Conservation (phyloP, 257 asterid species). For the Solanum peruvianum region DNA sequence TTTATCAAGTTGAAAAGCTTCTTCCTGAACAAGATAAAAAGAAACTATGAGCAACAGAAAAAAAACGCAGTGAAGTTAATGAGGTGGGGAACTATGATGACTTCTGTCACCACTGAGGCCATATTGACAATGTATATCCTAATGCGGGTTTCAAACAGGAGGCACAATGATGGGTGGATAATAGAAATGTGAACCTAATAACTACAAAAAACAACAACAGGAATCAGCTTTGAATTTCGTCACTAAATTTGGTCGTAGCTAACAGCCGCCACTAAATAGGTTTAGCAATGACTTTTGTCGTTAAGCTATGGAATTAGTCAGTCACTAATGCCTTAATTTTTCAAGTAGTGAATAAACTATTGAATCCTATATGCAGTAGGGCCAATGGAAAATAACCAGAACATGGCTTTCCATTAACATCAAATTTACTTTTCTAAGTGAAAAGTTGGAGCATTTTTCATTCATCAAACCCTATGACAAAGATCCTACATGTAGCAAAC, state of each 20-base stretch:
- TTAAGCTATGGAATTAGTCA: not conserved
- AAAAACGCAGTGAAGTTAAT: not conserved
- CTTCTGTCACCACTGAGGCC: not conserved
- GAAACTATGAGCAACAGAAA: not conserved
- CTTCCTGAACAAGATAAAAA: slow-evolving; percentile 41
- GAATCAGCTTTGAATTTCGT: not conserved
- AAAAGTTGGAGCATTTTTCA: not conserved
- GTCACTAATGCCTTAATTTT: not conserved
- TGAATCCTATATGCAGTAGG: not conserved
- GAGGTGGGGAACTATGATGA: not conserved
- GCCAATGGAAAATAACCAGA: not conserved
- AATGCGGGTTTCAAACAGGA: not conserved
- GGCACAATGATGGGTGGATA: not conserved
- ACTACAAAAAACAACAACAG: not conserved
- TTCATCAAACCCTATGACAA: not conserved
- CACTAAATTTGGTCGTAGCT: not conserved
- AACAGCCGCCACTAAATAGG: not conserved
- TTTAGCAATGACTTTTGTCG: not conserved
- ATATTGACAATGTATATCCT: not conserved
- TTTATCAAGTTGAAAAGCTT: slow-evolving; percentile 70
- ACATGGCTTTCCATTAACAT: not conserved
- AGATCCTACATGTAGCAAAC: not conserved
- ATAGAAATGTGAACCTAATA: not conserved
- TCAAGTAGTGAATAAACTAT: not conserved
- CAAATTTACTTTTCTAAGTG: not conserved